Conservation (phyloP, 495 filamentous ascomycete genomes). For the Barbatosphaeria neglecta region DNA sequence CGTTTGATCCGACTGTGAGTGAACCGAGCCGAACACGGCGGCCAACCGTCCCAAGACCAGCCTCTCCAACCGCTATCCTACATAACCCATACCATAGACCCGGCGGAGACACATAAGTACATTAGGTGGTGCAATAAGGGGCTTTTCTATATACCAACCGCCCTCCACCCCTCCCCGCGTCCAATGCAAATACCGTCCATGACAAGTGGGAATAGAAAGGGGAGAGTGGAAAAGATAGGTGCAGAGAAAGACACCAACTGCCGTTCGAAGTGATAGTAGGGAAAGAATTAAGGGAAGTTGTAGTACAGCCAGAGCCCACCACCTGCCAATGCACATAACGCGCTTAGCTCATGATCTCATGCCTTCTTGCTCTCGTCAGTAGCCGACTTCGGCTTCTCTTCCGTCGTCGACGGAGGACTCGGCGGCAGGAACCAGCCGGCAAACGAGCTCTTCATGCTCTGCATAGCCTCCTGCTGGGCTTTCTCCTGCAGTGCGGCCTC, state of each 20-base stretch:
- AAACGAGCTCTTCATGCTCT: constrained; percentile 52
- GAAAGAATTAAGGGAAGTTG: neutral
- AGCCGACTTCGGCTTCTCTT: neutral
- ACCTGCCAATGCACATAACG: neutral
- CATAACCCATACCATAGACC: too few species aligned
- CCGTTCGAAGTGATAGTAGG: neutral
- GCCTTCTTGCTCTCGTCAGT: neutral
- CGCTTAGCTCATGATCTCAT: neutral
- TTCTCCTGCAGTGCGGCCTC: constrained; percentile 78
- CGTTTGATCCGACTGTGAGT: too few species aligned
- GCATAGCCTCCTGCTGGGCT: constrained; percentile 78
- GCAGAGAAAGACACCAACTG: neutral
- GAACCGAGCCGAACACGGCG: too few species aligned
- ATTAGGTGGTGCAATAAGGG: too few species aligned
- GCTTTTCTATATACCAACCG: neutral
- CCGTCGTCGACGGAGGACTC: constrained; percentile 4
- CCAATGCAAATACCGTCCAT: neutral
- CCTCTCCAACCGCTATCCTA: too few species aligned
- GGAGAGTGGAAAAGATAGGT: neutral
- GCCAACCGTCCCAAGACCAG: too few species aligned
- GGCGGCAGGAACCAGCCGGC: constrained; percentile 33
- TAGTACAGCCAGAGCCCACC: neutral
- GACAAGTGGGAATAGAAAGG: neutral
- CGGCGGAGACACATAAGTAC: too few species aligned
- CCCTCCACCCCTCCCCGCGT: neutral